phyloP scores from a whole-genome alignment of 371 early-diverging fungal genomes.

The Syncephalis plumigaleata region DNA sequence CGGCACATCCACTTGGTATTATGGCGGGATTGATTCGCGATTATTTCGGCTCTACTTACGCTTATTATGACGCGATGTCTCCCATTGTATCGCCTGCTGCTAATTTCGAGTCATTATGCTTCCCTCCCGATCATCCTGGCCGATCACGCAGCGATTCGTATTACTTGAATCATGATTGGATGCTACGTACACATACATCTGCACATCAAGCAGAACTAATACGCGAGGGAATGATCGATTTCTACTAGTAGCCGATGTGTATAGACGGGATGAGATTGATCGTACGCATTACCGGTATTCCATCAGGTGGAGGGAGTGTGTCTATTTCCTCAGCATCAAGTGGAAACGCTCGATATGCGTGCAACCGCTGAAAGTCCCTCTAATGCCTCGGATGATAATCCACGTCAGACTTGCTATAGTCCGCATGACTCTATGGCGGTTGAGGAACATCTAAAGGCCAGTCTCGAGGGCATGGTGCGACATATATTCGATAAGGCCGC shows the following conservation, averaged over 20 bases:
- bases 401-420: neutral
- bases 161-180: conserved; percentile 59
- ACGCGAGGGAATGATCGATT: conserved; percentile 25
- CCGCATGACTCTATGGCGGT: neutral
- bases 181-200: conserved; percentile 89
- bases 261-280: conserved; percentile 95
- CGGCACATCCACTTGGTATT: conserved; percentile 75
- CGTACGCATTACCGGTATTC: conserved; percentile 91
- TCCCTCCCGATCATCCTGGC: conserved; percentile 70
- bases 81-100: conserved; percentile 70
- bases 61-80: conserved; percentile 40
- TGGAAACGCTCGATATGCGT: conserved; percentile 9
- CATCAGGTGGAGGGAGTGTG: conserved; percentile 94
- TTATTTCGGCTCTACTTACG: conserved; percentile 1
- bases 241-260: conserved; percentile 87
- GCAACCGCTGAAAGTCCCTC: neutral
- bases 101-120: conserved; percentile 87
- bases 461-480: neutral
- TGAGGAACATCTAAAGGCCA: neutral
- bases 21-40: conserved; percentile 59
- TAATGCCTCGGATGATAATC: neutral
- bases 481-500: neutral
- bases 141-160: conserved; percentile 78
- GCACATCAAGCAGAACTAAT: conserved; percentile 56
- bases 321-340: conserved; percentile 20